Evolutionary conservation across 1,284 basidiomycete species (phyloP), one percentile per base, ranked within the genome.

Genomic region (Nidula niveotomentosa): DNA sequence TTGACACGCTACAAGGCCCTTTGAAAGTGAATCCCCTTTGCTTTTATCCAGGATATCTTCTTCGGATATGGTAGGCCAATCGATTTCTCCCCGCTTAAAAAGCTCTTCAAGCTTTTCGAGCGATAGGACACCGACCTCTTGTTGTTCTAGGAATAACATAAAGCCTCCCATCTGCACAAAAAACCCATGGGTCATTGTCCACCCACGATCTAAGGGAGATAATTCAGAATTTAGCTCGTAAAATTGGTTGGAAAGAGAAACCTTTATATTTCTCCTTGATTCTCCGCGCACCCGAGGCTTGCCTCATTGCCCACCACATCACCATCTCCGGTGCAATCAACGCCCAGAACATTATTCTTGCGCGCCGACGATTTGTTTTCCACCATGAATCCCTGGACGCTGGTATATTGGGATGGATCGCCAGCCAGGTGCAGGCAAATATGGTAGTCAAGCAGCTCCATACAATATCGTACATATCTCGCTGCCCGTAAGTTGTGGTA

Each of bases 401-500:
- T 3, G 71, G 67, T 13, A 75, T 56, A 48, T 75, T 72, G 0
- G 70, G 71, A 52, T 74, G 72, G 6, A 72, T 55, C 0, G 71
- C 61, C 5, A 68, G 53, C 70, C 71, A 74, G 2, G 67, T 68
- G 48, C 69, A 74, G 0, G 66, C 60, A n/a, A 72, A 65, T 1
- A 73, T 63, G 0, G 69, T 69, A 0, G 57, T 53, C 13, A 66
- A 41, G 48, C 69, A 72, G 41, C 66, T 70, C 60, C 60, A 63
- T 15, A 69, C 17, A 18, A 71, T 67, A 35, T 59, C 53, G 8
- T n/a, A 49, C 13, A 36, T 44, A 2, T 50, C 33, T 9, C 53
- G 13, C 12, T 8, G 12, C 9, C 12, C n/a, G 18, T 47, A 12
- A n/a, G 12, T 15, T 47, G 10, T 18, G 8, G 18, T 5, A 4